Base-by-base conservation (phyloP, 805 yeast genomes). In the Wickerhamiella kazuoi region DNA sequence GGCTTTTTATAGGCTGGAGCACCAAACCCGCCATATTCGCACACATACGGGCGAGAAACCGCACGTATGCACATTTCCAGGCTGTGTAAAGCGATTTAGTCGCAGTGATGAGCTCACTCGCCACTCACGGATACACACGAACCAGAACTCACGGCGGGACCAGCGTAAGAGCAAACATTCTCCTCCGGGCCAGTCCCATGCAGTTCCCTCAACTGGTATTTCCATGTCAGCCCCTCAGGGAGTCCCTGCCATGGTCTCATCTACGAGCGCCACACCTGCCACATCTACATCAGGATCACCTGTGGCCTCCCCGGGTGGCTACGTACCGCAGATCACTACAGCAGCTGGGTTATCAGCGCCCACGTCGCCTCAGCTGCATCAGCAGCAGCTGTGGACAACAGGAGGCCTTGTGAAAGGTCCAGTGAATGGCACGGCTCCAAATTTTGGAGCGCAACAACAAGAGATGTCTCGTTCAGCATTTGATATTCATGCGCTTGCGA, bases 21-120 rank as follows among this genome's bases (percentile, higher is more conserved):
- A 83, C 57, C 93, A 81, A 54, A 83, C 93, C 11, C 69, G 95
- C 48, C 95, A 83, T 56, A 78, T 84, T 48, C 66, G 94, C 42
- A 83, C 94, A 8, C 94, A 83, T 60, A 83, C 95, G 0, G 94
- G 94, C 37, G 93, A 82, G 57, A 82, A 80, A 55, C 93, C 93
- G 3, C 90, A 79, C 55, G 74, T 73, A 35, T 81, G 94, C 57
- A 68, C 74, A n/a, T 81, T 69, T 48, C 81, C 86, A 1, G 81
- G 81, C n/a, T 83, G 95, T 60, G 57, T 73, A 39, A 82, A 84
- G 57, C 67, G 79, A 45, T 83, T 83, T 53, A 70, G 79, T 42
- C 68, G 94, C 45, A 68, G 76, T 21, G 94, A 84, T 59, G 94
- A 83, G 60, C 67, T 83, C 41, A 83, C 94, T 13, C 66, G 94